Percentiles rank a stretch among this genome's conserved stretches.
phyloP scores from a whole-genome alignment of 2,329 filamentous ascomycete species.

The Trichoderma sp. region DNA sequence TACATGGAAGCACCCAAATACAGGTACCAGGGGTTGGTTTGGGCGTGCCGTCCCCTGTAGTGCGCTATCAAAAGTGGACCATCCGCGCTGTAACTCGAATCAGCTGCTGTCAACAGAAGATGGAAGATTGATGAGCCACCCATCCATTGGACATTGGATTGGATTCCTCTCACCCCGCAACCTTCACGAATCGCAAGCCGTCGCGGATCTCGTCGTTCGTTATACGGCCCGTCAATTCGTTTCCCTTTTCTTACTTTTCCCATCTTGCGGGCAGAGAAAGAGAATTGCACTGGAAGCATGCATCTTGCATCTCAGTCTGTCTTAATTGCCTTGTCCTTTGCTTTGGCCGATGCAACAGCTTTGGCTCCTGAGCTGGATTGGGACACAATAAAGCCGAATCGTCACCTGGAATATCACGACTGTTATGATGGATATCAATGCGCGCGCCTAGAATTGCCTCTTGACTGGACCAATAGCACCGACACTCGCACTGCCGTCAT shows the following conservation, averaged over 20 bases:
- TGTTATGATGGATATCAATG: slow-evolving; percentile 43
- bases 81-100: not conserved
- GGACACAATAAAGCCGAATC: not conserved
- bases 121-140: not conserved
- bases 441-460: slow-evolving; percentile 43
- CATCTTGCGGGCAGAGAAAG: not conserved
- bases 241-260: not conserved
- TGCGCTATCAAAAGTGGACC: not conserved
- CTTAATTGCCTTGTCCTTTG: not conserved
- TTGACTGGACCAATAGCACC: slow-evolving; percentile 40
- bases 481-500: slow-evolving; percentile 36
- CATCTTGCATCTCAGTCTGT: not conserved
- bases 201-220: not conserved
- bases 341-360: not conserved
- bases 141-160: too few species aligned
- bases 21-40: not conserved
- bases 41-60: not conserved
- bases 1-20: too few species aligned
- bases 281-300: not conserved
- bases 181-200: not conserved
- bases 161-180: not conserved
- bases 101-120: not conserved
- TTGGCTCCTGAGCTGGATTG: not conserved
- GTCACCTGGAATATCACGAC: slow-evolving; percentile 23
- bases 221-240: not conserved